A percentile compares a stretch with the other conserved stretches of the same genome.
These are phyloP conservation scores for Ganoderma lucidum DNA, from an alignment of 1,284 basidiomycete species.

Conservation along the genomic window DNA sequence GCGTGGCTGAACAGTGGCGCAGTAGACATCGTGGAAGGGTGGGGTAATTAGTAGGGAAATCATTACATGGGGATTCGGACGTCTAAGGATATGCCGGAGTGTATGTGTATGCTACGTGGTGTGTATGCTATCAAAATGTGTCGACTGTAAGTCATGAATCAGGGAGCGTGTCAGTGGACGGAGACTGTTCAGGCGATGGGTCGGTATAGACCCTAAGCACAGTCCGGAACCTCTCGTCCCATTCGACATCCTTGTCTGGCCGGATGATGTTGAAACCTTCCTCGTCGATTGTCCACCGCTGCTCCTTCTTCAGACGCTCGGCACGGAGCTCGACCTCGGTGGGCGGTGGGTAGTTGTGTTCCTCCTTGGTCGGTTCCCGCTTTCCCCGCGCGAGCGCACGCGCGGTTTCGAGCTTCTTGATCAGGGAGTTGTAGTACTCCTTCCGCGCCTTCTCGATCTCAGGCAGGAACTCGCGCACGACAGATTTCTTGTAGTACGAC, in stretches of 20 bases:
- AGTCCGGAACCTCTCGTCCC: slow-evolving; percentile 80
- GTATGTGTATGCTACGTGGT: slow-evolving; percentile 24
- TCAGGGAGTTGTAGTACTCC: slow-evolving; percentile 82
- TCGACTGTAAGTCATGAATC: slow-evolving; percentile 11
- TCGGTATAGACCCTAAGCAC: slow-evolving; percentile 72
- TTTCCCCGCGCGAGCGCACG: slow-evolving; percentile 80
- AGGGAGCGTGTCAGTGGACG: slow-evolving; percentile 8
- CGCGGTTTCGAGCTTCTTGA: slow-evolving; percentile 75
- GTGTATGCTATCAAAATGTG: slow-evolving; percentile 14
- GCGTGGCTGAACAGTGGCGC: slow-evolving; percentile 55
- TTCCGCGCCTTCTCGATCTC: slow-evolving; percentile 76
- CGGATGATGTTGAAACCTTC: slow-evolving; percentile 82
- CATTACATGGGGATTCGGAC: slow-evolving; percentile 9
- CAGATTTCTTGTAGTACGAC: slow-evolving; percentile 72
- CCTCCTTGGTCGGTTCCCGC: slow-evolving; percentile 88
- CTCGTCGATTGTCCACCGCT: slow-evolving; percentile 81
- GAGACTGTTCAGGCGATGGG: slow-evolving; percentile 37
- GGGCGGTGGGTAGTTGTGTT: slow-evolving; percentile 81
- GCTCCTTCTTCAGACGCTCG: slow-evolving; percentile 88
- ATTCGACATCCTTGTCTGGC: slow-evolving; percentile 68
- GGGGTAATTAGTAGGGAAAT: slow-evolving; percentile 29
- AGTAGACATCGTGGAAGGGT: slow-evolving; percentile 45
- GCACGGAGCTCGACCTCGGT: slow-evolving; percentile 88
- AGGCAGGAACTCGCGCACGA: slow-evolving; percentile 60
- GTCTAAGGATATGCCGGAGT: slow-evolving; percentile 5